Percentiles rank a stretch among this genome's conserved stretches.
These are phyloP conservation scores for Pichia manshurica DNA, from an alignment of 805 yeast species.

Conservation along the genomic window DNA sequence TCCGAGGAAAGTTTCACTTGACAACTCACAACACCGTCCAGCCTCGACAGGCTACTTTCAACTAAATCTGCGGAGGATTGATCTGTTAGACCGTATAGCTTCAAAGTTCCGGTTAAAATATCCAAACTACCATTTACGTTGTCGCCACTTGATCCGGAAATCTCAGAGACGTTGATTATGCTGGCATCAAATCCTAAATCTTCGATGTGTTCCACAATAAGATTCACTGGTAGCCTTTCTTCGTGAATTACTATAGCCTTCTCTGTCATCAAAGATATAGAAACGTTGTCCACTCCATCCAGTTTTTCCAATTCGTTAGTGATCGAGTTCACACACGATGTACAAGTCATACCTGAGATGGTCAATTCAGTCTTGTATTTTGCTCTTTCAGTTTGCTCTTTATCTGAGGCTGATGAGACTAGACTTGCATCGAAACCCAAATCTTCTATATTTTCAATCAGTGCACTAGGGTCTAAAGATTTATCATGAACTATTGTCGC, in stretches of 20 bases:
- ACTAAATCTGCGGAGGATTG: conserved; percentile 48
- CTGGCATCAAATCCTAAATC: conserved; percentile 43
- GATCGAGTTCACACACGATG: conserved; percentile 58
- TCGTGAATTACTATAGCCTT: conserved; percentile 54
- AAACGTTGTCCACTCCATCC: conserved; percentile 29
- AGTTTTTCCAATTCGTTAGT: conserved; percentile 40
- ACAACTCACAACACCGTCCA: conserved; percentile 46
- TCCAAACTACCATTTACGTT: conserved; percentile 3
- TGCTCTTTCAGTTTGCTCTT: not conserved
- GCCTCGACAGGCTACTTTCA: conserved; percentile 37
- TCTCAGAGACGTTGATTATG: conserved; percentile 35
- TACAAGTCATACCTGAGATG: conserved; percentile 72
- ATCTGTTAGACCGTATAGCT: conserved; percentile 57
- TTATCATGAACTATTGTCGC: conserved; percentile 51
- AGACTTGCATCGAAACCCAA: conserved; percentile 54
- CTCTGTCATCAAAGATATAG: conserved; percentile 69
- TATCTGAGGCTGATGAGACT: conserved; percentile 4
- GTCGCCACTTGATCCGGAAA: not conserved
- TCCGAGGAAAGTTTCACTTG: conserved; percentile 49
- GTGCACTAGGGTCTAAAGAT: conserved; percentile 25
- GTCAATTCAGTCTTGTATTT: conserved; percentile 22
- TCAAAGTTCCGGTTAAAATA: conserved; percentile 25
- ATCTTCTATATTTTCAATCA: conserved; percentile 60
- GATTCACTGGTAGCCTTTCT: conserved; percentile 24
- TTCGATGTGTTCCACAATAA: conserved; percentile 39